Conservation (phyloP, 2,329 filamentous ascomycete genomes). For the Talaromyces piceae region DNA sequence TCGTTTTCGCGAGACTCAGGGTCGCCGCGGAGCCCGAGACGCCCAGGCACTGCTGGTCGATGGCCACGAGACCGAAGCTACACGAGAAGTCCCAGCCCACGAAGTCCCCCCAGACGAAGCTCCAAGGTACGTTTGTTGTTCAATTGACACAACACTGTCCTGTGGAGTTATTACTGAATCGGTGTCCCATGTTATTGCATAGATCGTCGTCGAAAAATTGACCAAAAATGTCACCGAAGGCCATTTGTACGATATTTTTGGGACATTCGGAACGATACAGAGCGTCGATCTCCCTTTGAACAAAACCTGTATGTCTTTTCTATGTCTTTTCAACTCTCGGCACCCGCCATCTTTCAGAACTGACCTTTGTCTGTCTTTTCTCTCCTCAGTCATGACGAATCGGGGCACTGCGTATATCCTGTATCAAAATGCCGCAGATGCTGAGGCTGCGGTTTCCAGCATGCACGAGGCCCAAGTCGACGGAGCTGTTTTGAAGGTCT, state of each 20-base stretch:
- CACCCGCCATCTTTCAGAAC: not conserved
- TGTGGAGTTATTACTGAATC: not conserved
- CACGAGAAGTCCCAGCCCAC: conserved; percentile 26
- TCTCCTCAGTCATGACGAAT: conserved; percentile 86
- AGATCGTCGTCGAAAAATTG: conserved; percentile 94
- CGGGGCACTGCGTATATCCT: conserved; percentile 90
- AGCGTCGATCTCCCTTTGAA: conserved; percentile 89
- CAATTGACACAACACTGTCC: not conserved
- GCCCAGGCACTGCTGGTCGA: conserved; percentile 31
- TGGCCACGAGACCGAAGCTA: conserved; percentile 33
- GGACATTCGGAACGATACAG: conserved; percentile 74
- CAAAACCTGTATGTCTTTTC: conserved; percentile 55
- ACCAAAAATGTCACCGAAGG: conserved; percentile 89
- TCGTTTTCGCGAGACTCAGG: conserved; percentile 23
- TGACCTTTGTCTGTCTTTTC: conserved; percentile 11
- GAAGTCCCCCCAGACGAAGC: conserved; percentile 15
- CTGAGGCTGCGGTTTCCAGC: conserved; percentile 81
- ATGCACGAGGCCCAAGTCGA: conserved; percentile 98
- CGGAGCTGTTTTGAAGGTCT: conserved; percentile 73
- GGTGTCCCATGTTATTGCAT: conserved; percentile 2
- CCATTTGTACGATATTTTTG: conserved; percentile 88
- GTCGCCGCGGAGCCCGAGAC: conserved; percentile 32
- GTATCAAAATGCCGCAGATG: conserved; percentile 67
- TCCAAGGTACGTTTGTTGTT: conserved; percentile 16
- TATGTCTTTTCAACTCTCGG: too few species aligned